Evolutionary conservation across 108 stramenopile genomes (phyloP), one percentile per base, ranked within the genome.

Genomic region (Seminavis robusta): DNA sequence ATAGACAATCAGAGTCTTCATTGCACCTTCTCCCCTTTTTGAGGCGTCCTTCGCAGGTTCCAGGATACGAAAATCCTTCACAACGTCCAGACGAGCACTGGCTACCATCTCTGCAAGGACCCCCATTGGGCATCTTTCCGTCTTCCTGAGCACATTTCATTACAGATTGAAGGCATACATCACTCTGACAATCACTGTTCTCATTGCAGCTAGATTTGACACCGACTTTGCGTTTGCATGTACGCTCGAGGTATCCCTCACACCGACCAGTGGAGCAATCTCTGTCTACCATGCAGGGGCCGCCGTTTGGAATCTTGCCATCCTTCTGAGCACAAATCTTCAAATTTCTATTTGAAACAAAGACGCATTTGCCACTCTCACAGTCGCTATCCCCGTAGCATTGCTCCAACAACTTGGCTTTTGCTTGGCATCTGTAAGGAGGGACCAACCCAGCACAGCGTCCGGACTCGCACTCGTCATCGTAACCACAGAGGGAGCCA

Each of bases 381-480:
- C 64, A 65, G 32, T 65, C 64, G 3, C 56, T 36, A 29, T 65
- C 64, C 42, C 57, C 64, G 39, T 65, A 38, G 27, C 65, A 67
- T 20, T n/a, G 36, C 36, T 42, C 40, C 40, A 57, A 59, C 26
- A 38, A 45, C 2, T 40, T 39, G 9, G 42, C 11, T 33, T 67
- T 67, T 2, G 65, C 25, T 2, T 52, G 7, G 37, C 65, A 67
- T n/a, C n/a, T n/a, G n/a, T n/a, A n/a, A n/a, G n/a, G n/a, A n/a
- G n/a, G n/a, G 2, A 52, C 19, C 10, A 57, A 57, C 1, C 15
- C 17, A 24, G 59, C 65, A 37, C 65, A 67, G 4, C 65, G 57
- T 19, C 39, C 39, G 1, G 65, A 33, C 7, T 65, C 54, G 34
- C 65, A 67, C 6, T 67, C 58, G 26, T 41, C 23, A 26, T 67